Base-by-base conservation (phyloP, 192 early-diverging fungal genomes). In the Spizellomyces punctatus region DNA sequence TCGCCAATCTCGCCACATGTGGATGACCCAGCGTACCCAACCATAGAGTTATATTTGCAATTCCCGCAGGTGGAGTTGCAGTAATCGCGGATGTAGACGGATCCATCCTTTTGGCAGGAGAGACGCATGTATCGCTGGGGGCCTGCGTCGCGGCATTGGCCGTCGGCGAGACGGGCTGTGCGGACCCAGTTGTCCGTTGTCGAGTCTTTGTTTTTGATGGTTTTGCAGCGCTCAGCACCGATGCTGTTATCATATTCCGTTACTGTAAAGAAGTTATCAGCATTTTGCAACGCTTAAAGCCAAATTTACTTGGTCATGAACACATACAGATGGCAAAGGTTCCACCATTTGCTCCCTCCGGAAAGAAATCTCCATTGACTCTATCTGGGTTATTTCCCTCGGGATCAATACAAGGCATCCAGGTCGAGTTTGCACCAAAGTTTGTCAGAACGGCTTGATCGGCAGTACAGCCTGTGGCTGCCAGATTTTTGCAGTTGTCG, bases 41-140 rank as follows among this genome's bases (percentile, higher is more conserved):
- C 42, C 5, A 72, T 9, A 12, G 14, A 45, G 8, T 42, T 52
- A 22, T 60, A 72, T 52, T 64, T n/a, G 71, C 71, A 72, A 17
- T 54, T 64, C n/a, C 10, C 41, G 62, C 71, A 72, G 8, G 60
- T 22, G 52, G n/a, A 21, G 8, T 72, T 63, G 46, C 71, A 72
- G 62, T 63, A 72, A 58, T 72, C 71, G 16, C 46, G 12, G 36
- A 72, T 27, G 55, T 64, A 72, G 8, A 46, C 71, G 61, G 46
- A 52, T 7, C 71, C 71, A 58, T 72, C 71, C 10, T 43, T 54
- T 46, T 72, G 71, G 49, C 71, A 72, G 19, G 71, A 72, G 27
- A 72, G 42, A 8, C 47, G 14, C 59, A 62, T 60, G 69, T 47
- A 62, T 7, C 69, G 69, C 16, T 47, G 14, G 19, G 44, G 2